Base-by-base conservation (phyloP, 495 filamentous ascomycete genomes). In the Aspergillus steynii region DNA sequence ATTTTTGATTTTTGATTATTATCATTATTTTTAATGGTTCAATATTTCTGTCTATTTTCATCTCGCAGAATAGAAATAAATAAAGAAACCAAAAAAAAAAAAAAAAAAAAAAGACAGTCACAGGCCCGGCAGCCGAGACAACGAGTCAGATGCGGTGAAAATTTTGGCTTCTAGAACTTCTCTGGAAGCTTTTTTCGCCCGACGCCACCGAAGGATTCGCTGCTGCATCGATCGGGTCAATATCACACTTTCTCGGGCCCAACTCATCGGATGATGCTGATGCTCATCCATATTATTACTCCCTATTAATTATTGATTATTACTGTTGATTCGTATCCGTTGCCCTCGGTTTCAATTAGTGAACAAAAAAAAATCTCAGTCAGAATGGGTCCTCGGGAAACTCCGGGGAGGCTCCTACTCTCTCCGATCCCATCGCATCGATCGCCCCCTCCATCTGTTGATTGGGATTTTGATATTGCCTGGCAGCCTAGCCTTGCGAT, bases 81-180 rank as follows among this genome's bases (percentile, higher is more conserved):
- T 6, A 49, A 49, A 27, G 14, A 27, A 49, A 49, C 9, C 5
- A 49, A 49, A 20, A n/a, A 49, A 20, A 27, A 20, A 49, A 49
- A 49, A 49, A 49, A 10, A 49, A n/a, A 49, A n/a, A 14, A 56
- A 37, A 55, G 29, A 56, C 20, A 20, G 20, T 20, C 20, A 20
- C 20, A 32, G 4, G 26, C 10, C 10, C 10, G 31, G 29, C 52
- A 54, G 37, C 29, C n/a, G 26, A 54, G 47, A 34, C n/a, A 28
- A 55, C 12, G 20, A 42, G 51, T 53, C 51, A 54, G 58, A 60
- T 29, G 15, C 52, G 2, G 37, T 60, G 31, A 37, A 57, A 55
- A 55, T 55, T 46, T 55, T 55, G 34, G 53, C 12, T 64, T 64
- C 62, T 64, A 64, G 62, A 64, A 60, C 37, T 14, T 47, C 26